Conservation (phyloP, 2,329 filamentous ascomycete genomes). For the Aspergillus alliaceus region DNA sequence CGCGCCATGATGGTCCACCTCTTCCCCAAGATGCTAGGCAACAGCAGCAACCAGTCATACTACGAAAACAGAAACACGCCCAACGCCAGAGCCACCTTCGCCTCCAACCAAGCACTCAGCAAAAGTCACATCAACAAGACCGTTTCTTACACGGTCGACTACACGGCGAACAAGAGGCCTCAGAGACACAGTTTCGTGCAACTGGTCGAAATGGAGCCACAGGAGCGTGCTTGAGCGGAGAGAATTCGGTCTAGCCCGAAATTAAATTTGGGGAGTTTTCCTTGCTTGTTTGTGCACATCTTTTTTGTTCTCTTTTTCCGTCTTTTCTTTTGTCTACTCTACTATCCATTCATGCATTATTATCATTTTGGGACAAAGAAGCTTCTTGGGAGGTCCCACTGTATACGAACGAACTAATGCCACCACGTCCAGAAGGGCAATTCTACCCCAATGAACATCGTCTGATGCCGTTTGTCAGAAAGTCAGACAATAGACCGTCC, state of each 20-base stretch:
- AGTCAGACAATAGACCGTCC: no score
- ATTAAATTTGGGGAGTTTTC: not conserved
- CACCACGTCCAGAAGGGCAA: not conserved
- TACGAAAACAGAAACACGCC: conserved; percentile 8
- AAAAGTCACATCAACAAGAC: conserved; percentile 26
- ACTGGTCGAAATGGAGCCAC: not conserved
- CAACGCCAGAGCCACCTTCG: not conserved
- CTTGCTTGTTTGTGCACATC: not conserved
- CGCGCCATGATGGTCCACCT: conserved; percentile 22
- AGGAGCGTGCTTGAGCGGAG: not conserved
- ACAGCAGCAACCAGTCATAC: conserved; percentile 10
- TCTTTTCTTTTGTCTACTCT: not conserved
- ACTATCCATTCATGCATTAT: not conserved
- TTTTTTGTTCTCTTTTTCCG: not conserved
- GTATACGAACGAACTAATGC: not conserved
- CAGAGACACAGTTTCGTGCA: not conserved
- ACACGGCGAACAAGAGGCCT: conserved; percentile 11
- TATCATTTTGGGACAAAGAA: not conserved
- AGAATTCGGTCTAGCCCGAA: not conserved
- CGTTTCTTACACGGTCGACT: conserved; percentile 27
- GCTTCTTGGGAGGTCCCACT: not conserved
- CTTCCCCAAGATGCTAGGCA: conserved; percentile 18
- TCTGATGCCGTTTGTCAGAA: no score
- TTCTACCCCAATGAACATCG: no score
- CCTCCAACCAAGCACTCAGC: not conserved